Evolutionary conservation across 148 eudicot species (phyloP).

Genomic region (Gaultheria prostrata): DNA sequence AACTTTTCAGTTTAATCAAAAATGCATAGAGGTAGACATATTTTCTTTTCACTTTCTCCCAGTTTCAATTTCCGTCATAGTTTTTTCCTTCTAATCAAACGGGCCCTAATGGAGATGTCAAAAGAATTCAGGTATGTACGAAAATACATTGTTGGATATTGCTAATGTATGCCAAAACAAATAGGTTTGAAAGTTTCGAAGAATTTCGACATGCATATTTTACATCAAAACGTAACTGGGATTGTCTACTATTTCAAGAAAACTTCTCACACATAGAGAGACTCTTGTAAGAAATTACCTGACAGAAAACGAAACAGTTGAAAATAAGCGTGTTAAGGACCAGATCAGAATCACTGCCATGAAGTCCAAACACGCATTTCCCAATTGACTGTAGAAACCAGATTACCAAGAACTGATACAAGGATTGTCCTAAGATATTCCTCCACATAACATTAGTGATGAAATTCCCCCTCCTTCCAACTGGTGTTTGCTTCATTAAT

Average conservation of each 20-base stretch:
- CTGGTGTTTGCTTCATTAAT: constrained; percentile 81
- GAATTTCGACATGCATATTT: neutral
- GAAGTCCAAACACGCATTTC: constrained; percentile 45
- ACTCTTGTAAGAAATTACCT: constrained; percentile 41
- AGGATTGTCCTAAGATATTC: constrained; percentile 88
- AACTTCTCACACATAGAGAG: neutral
- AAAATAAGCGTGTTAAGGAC: constrained; percentile 85
- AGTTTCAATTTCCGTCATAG: too few species aligned
- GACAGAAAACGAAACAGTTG: constrained; percentile 93
- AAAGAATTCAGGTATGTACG: neutral
- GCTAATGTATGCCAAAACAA: neutral
- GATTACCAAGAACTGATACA: constrained; percentile 77
- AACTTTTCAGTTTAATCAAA: too few species aligned
- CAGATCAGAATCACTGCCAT: constrained; percentile 50
- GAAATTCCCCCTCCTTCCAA: constrained; percentile 84
- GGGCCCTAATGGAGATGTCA: neutral
- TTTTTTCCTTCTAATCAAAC: too few species aligned
- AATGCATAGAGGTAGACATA: too few species aligned
- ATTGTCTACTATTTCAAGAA: neutral
- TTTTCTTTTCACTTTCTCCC: too few species aligned
- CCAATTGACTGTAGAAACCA: constrained; percentile 81
- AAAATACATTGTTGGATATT: neutral
- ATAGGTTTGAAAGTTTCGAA: neutral
- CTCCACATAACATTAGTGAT: constrained; percentile 96
- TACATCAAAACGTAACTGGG: neutral